Base-by-base conservation (phyloP, 805 yeast genomes). In the Komagataella ulmi region DNA sequence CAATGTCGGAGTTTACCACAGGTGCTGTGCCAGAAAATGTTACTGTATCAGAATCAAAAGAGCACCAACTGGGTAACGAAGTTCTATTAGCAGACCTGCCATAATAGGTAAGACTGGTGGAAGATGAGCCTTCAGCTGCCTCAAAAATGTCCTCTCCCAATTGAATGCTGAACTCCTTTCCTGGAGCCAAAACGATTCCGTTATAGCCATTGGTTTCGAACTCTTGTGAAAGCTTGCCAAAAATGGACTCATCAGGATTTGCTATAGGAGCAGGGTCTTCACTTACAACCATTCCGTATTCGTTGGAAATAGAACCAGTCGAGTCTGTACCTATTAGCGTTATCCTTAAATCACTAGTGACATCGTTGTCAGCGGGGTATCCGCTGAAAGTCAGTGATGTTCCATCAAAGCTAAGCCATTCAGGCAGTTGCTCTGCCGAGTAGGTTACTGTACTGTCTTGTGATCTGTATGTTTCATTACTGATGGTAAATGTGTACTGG, bases 21-120 rank as follows among this genome's bases (percentile, higher is more conserved):
- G 99, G 99, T 1, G 96, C 91, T 1, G 83, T 82, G 36, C 99
- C 99, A 46, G 80, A 73, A 65, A 89, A 91, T 18, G 85, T 76
- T 56, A 88, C 69, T 44, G 73, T 71, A 51, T 70, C 69, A 4
- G 75, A 59, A 60, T 88, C 82, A 62, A 91, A 93, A 51, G 68
- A 66, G 50, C 88, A 70, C 98, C 99, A 93, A 61, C 80, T 83
- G 44, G 99, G 99, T 52, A 93, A 72, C 2, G 99, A 91, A 1
- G 96, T 77, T 62, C 90, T 79, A 64, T 87, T 88, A 12, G 73
- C 67, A n/a, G 90, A 80, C 56, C 85, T 76, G 18, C 97, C 97
- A 61, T 87, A 85, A 67, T 85, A 88, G 7, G 83, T 81, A 17
- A 76, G 72, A 36, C 85, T 77, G 2, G 71, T 61, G 51, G 77